phyloP scores from a whole-genome alignment of 805 yeast genomes.

The Tanozyma kutaoensis region DNA sequence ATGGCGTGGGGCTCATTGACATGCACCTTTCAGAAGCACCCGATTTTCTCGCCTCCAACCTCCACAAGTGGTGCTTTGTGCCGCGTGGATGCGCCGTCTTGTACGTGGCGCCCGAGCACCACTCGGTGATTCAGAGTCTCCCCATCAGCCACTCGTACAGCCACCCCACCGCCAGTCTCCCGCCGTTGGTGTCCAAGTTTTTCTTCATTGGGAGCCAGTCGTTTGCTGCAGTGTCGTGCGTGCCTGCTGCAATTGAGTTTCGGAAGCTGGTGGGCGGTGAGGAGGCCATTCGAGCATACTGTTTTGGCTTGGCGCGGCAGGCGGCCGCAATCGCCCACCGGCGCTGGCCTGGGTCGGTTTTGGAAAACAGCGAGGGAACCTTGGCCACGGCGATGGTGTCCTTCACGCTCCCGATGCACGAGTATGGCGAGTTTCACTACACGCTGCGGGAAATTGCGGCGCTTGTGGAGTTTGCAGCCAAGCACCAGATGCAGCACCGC shows the following conservation, averaged over 20 bases:
- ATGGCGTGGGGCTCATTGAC: slow-evolving; percentile 43
- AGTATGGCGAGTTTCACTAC: not conserved
- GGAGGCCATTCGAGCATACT: slow-evolving; percentile 33
- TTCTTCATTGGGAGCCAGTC: slow-evolving; percentile 36
- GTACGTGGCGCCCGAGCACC: slow-evolving; percentile 42
- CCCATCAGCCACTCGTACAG: slow-evolving; percentile 43
- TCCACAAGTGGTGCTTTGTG: slow-evolving; percentile 57
- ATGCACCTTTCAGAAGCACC: slow-evolving; percentile 31
- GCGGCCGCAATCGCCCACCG: slow-evolving; percentile 27
- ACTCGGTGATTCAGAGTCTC: slow-evolving; percentile 34
- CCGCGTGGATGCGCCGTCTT: slow-evolving; percentile 49
- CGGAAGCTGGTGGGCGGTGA: slow-evolving; percentile 46
- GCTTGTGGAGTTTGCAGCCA: slow-evolving; percentile 1
- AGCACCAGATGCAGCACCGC: slow-evolving; percentile 8
- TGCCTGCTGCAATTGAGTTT: slow-evolving; percentile 40
- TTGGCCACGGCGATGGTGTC: slow-evolving; percentile 31
- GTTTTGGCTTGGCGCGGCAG: slow-evolving; percentile 26
- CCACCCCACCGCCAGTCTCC: slow-evolving; percentile 12
- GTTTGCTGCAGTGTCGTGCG: slow-evolving; percentile 26
- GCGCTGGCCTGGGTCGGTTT: slow-evolving; percentile 22
- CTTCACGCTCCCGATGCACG: slow-evolving; percentile 21
- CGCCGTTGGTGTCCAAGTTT: slow-evolving; percentile 31
- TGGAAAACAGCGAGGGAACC: slow-evolving; percentile 19
- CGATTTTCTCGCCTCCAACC: slow-evolving; percentile 47
- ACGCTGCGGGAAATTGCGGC: not conserved